A percentile compares a stretch with the other conserved stretches of the same genome.
Evolutionary conservation across 495 filamentous ascomycete genomes (phyloP).

Genomic region (Talaromyces nanjingensis): DNA sequence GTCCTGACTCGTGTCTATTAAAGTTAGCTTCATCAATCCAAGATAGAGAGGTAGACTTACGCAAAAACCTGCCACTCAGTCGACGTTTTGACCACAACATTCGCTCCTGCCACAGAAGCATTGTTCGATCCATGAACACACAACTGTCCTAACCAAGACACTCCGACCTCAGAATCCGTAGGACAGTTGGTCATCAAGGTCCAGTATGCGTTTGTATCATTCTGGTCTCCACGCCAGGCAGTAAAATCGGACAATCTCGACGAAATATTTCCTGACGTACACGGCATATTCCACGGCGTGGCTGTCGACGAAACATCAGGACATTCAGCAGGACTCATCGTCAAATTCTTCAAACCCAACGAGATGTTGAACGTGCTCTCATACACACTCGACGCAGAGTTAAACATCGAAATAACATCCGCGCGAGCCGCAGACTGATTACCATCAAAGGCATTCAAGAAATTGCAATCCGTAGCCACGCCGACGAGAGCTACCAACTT

Average conservation of each 20-base stretch:
- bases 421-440: conserved; percentile 45
- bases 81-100: conserved; percentile 78
- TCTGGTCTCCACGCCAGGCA: conserved; percentile 66
- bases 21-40: background rate
- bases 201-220: conserved; percentile 87
- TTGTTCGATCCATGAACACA: conserved; percentile 56
- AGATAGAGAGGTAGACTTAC: background rate
- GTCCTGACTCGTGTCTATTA: conserved; percentile 73
- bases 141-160: conserved; percentile 88
- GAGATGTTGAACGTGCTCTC: conserved; percentile 92
- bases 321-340: conserved; percentile 62
- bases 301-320: conserved; percentile 54
- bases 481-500: conserved; percentile 87
- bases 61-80: conserved; percentile 96
- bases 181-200: conserved; percentile 81
- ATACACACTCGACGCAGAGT: conserved; percentile 77
- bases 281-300: conserved; percentile 77
- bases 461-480: conserved; percentile 87
- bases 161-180: conserved; percentile 79
- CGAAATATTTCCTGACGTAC: conserved; percentile 58
- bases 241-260: conserved; percentile 84
- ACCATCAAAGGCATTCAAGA: conserved; percentile 61
- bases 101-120: conserved; percentile 64
- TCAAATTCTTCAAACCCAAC: conserved; percentile 78
- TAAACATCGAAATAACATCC: conserved; percentile 79